phyloP scores from a whole-genome alignment of 108 stramenopile species.

The Conticribra guillardii region DNA sequence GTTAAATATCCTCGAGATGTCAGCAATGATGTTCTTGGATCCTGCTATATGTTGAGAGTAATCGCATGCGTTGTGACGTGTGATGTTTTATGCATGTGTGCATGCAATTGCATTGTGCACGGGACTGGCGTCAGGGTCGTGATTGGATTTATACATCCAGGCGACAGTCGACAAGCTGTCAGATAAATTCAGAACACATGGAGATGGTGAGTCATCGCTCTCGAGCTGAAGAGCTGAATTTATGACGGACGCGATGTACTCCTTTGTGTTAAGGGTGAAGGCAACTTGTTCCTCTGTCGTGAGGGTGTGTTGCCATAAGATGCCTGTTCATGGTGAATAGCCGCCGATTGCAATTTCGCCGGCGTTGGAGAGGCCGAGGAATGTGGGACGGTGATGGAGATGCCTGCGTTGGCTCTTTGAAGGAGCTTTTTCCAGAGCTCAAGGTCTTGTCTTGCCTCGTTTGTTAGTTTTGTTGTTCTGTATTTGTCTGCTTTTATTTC shows the following conservation, averaged over 20 bases:
- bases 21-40: no score
- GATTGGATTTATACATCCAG: not conserved
- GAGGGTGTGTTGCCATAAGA: constrained; percentile 17
- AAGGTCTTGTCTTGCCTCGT: constrained; percentile 7
- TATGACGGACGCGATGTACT: constrained; percentile 15
- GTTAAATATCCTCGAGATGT: no score
- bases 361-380: not conserved
- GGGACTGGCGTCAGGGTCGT: no score
- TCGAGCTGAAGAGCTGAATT: not conserved
- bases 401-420: not conserved
- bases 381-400: constrained; percentile 22
- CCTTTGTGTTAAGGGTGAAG: constrained; percentile 19
- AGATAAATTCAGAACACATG: constrained; percentile 4
- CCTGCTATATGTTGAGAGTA: no score
- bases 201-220: not conserved
- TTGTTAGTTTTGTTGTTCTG: no score
- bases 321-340: not conserved
- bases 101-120: constrained; percentile 13
- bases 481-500: not conserved
- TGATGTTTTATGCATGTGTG: not conserved
- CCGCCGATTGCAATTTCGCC: constrained; percentile 19
- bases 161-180: no score
- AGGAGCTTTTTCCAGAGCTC: constrained; percentile 26
- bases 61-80: constrained; percentile 1
- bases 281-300: constrained; percentile 3